Base-by-base conservation (phyloP, 768 basidiomycete species). In the Boletus huronensis region DNA sequence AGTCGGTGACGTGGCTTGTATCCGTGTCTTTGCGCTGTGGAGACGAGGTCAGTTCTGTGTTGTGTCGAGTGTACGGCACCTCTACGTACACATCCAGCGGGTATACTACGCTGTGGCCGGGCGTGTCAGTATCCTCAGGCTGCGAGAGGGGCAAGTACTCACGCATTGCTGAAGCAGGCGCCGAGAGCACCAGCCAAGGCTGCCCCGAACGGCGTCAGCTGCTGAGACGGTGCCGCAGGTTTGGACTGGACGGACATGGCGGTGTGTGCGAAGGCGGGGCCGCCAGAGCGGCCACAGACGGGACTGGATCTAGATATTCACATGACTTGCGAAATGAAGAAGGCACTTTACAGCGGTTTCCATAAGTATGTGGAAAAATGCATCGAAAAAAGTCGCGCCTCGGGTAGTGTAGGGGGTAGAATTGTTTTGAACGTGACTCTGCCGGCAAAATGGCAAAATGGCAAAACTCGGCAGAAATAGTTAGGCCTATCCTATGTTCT, bases 111-210 rank as follows among this genome's bases (percentile, higher is more conserved):
- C 94, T 96, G 61, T 52, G 5, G 16, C n/a, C 14, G 13, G 44
- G 6, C 0, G 21, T 23, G 21, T 61, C 32, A 61, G 60, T 39
- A 28, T 46, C 11, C 26, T n/a, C n/a, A n/a, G n/a, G n/a, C n/a
- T 54, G 47, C 11, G 58, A 35, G 25, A 58, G 44, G 31, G 41
- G 17, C 49, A 29, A 14, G 16, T 25, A 82, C 93, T 70, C 71
- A 95, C 90, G 93, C 92, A 62, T 91, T 92, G 58, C 88, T 87
- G 72, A 97, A 92, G 67, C 94, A 93, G 25, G 89, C 94, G 44
- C 95, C 93, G 17, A 98, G 78, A 8, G 96, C 96, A 4, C 96
- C 95, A 41, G 93, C 92, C 52, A 98, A 77, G 1, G 96, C 96
- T 58, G 88, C 83, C 2, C 89, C 93, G 62, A 94, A 85, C 0